Percentiles rank a stretch among this genome's conserved stretches.
These are phyloP conservation scores for Aspergillus sp. DNA, from an alignment of 2,329 filamentous ascomycete species.

Conservation along the genomic window DNA sequence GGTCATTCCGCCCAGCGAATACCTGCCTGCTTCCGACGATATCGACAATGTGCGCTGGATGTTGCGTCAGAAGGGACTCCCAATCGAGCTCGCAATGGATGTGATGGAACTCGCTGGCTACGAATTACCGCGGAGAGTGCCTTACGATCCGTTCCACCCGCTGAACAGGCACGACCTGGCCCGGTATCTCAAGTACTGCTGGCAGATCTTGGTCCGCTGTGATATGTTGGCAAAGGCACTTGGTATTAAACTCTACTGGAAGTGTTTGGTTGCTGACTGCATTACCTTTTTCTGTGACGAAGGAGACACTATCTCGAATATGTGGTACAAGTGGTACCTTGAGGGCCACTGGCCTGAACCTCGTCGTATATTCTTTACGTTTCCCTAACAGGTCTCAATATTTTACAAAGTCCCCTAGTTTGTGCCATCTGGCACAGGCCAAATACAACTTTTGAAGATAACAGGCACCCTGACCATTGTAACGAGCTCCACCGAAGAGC, in stretches of 20 bases:
- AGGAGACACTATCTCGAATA: too few species aligned
- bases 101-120: background rate
- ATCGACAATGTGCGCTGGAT: background rate
- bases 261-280: background rate
- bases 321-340: too few species aligned
- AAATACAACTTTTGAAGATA: too few species aligned
- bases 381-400: too few species aligned
- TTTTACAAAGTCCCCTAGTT: too few species aligned
- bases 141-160: constrained; percentile 3
- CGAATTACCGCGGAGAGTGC: background rate
- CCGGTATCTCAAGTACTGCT: constrained; percentile 1
- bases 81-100: background rate
- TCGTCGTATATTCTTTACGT: too few species aligned
- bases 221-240: constrained; percentile 1
- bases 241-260: background rate
- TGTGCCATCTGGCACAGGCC: too few species aligned
- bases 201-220: constrained; percentile 1
- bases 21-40: background rate
- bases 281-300: too few species aligned
- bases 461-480: too few species aligned
- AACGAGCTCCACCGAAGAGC: too few species aligned
- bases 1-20: background rate
- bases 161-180: background rate
- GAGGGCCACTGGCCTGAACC: too few species aligned
- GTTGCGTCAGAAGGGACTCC: background rate